Conservation (phyloP, 2,329 filamentous ascomycete genomes). For the Cryphonectria naterciae region DNA sequence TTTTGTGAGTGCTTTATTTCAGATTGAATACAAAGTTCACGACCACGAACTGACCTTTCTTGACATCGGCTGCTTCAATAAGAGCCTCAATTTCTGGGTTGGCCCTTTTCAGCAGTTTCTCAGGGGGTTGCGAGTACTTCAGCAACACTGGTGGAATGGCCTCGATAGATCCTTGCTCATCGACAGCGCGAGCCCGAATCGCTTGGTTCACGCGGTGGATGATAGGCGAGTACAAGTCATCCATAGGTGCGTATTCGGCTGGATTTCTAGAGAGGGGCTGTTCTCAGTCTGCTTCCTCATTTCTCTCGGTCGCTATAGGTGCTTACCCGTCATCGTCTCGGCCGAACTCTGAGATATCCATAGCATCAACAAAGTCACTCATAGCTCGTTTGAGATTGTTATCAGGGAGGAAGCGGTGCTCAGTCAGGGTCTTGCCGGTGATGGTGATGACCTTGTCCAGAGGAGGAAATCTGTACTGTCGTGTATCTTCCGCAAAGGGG, state of each 20-base stretch:
- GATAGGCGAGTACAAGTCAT: conserved; percentile 81
- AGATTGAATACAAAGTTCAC: neutral
- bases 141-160: conserved; percentile 67
- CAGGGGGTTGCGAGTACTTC: conserved; percentile 74
- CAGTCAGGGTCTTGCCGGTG: conserved; percentile 77
- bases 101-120: conserved; percentile 64
- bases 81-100: conserved; percentile 64
- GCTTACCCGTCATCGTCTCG: conserved; percentile 75
- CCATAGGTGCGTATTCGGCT: conserved; percentile 73
- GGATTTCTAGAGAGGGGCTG: conserved; percentile 37
- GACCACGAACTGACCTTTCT: conserved; percentile 65
- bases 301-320: neutral
- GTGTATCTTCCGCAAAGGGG: conserved; percentile 90
- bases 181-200: conserved; percentile 78
- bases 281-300: neutral
- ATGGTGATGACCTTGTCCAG: conserved; percentile 85
- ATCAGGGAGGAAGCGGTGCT: conserved; percentile 82
- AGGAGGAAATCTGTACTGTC: conserved; percentile 88
- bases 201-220: conserved; percentile 90
- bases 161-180: conserved; percentile 67
- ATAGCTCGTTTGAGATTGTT: conserved; percentile 78
- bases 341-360: conserved; percentile 79
- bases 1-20: conserved; percentile 1
- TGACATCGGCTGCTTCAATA: conserved; percentile 74
- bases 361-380: conserved; percentile 88